A percentile compares a stretch with the other conserved stretches of the same genome.
Evolutionary conservation across 345 rosid genomes (phyloP).

Genomic region (Eucalyptus fibrosa): DNA sequence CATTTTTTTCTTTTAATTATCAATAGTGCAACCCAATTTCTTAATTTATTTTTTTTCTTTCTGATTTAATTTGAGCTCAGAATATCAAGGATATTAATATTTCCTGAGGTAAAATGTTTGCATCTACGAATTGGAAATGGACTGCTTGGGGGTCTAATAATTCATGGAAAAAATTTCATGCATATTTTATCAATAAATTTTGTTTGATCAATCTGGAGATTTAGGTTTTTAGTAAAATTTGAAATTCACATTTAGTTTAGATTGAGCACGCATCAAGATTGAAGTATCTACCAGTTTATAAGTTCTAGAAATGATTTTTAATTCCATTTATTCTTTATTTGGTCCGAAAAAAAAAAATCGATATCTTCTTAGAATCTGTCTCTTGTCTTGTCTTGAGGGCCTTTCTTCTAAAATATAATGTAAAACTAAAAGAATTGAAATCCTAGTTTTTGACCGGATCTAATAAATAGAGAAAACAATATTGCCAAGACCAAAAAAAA

Average conservation of each 20-base stretch:
- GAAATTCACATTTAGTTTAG: not conserved
- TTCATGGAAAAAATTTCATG: accelerated
- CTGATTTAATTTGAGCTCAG: no score
- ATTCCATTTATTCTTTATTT: not conserved
- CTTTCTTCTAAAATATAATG: not conserved
- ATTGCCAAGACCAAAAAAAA: accelerated
- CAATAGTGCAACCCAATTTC: not conserved
- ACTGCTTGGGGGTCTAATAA: not conserved
- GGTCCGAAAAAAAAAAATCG: not conserved
- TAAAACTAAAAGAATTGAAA: not conserved
- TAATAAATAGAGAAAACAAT: no score
- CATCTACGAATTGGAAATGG: not conserved
- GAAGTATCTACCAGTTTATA: not conserved
- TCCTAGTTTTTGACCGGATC: no score
- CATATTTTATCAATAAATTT: no score
- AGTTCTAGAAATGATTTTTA: not conserved
- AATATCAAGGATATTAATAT: not conserved
- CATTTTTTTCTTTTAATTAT: not conserved
- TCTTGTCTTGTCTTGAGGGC: not conserved
- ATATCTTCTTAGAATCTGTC: not conserved
- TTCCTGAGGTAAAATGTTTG: not conserved
- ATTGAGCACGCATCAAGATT: accelerated
- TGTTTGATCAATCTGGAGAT: not conserved
- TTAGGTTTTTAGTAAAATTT: accelerated
- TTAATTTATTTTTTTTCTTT: not conserved